Conservation (phyloP, 2,329 filamentous ascomycete genomes). For the Rugonectria rugulosa region DNA sequence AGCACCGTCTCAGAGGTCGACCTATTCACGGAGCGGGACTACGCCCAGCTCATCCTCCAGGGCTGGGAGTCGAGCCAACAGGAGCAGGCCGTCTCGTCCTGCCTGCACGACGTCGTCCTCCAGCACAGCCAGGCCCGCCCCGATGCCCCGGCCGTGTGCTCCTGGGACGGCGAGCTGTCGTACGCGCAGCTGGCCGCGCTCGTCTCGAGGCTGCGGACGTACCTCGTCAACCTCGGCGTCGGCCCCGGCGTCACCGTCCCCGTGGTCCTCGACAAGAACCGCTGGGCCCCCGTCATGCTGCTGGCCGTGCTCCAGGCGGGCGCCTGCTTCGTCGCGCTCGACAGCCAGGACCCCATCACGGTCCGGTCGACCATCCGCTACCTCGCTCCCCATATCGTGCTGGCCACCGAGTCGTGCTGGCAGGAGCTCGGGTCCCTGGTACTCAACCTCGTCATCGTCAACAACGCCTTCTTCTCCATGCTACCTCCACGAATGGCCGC, state of each 20-base stretch:
- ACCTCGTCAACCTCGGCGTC: slow-evolving; percentile 60
- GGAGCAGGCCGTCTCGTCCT: slow-evolving; percentile 48
- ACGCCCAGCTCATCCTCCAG: slow-evolving; percentile 61
- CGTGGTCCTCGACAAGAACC: slow-evolving; percentile 73
- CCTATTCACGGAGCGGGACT: slow-evolving; percentile 63
- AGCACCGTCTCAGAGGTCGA: slow-evolving; percentile 55
- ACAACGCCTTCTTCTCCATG: slow-evolving; percentile 49
- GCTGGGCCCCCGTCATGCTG: slow-evolving; percentile 73
- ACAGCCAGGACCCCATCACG: slow-evolving; percentile 52
- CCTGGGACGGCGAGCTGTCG: slow-evolving; percentile 55
- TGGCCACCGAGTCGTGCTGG: slow-evolving; percentile 53
- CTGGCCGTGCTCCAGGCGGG: slow-evolving; percentile 71
- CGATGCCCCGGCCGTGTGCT: slow-evolving; percentile 50
- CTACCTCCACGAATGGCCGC: slow-evolving; percentile 43
- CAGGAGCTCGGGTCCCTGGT: slow-evolving; percentile 49
- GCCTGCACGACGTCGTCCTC: slow-evolving; percentile 56
- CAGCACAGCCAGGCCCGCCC: slow-evolving; percentile 49
- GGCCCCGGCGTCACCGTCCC: slow-evolving; percentile 65
- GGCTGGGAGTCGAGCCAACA: slow-evolving; percentile 52
- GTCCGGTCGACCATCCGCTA: slow-evolving; percentile 53
- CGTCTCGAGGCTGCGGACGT: slow-evolving; percentile 48
- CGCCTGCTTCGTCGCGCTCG: slow-evolving; percentile 59
- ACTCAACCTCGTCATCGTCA: slow-evolving; percentile 51
- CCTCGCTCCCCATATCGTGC: slow-evolving; percentile 52
- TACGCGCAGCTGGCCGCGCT: slow-evolving; percentile 50